Conservation (phyloP, 1,139 yeast genomes). For the Taphrina pruni region DNA sequence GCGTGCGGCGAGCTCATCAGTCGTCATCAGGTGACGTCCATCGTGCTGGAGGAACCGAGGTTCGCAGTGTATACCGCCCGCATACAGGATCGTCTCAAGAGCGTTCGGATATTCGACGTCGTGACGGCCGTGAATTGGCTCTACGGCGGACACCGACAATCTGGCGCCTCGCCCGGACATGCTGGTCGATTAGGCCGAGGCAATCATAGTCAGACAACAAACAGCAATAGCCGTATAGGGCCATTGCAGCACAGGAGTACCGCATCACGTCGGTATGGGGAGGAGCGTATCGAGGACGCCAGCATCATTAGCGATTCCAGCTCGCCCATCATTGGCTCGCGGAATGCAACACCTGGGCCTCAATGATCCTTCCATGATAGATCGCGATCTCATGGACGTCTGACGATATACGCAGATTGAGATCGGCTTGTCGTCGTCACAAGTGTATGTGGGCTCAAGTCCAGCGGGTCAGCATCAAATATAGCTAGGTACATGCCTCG, state of each 20-base stretch:
- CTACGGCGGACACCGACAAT: slow-evolving; percentile 30
- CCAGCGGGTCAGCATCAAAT: too few species aligned
- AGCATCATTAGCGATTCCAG: slow-evolving; percentile 32
- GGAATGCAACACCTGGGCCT: not conserved
- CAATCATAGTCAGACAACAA: not conserved
- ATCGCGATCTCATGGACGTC: too few species aligned
- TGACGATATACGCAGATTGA: not conserved
- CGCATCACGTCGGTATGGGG: not conserved
- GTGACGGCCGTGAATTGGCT: slow-evolving; percentile 39
- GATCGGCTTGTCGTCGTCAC: too few species aligned
- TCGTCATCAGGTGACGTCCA: slow-evolving; percentile 17
- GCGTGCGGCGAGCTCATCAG: slow-evolving; percentile 29
- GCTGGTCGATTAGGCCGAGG: not conserved
- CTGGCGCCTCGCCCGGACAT: slow-evolving; percentile 9
- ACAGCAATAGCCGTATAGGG: not conserved
- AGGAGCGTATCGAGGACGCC: slow-evolving; percentile 35
- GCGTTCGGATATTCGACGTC: slow-evolving; percentile 29
- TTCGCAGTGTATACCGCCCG: slow-evolving; percentile 24
- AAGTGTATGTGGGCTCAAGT: too few species aligned
- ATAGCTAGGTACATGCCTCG: too few species aligned
- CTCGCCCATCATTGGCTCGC: slow-evolving; percentile 6
- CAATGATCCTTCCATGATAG: too few species aligned
- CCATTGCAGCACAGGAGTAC: not conserved
- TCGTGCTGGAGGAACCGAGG: slow-evolving; percentile 36
- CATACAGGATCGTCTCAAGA: slow-evolving; percentile 21